phyloP scores from a whole-genome alignment of 2,329 filamentous ascomycete genomes.

The Fusarium buxicola region DNA sequence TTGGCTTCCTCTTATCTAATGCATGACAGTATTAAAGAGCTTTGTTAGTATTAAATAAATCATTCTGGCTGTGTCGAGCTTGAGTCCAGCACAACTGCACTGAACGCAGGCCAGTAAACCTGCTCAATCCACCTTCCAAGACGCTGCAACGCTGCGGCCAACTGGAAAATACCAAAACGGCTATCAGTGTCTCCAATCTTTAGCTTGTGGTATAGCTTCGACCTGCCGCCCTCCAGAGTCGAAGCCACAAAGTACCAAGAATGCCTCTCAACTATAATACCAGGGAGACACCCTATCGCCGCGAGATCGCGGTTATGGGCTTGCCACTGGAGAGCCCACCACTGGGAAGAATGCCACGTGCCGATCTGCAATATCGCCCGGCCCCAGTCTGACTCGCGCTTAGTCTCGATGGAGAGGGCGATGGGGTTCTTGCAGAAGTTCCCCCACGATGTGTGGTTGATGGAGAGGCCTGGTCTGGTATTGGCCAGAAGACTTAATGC shows the following conservation, averaged over 20 bases:
- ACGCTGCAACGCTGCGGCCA: constrained; percentile 8
- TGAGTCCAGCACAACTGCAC: not conserved
- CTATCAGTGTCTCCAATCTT: not conserved
- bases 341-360: constrained; percentile 33
- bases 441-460: constrained; percentile 32
- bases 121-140: constrained; percentile 9
- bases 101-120: constrained; percentile 16
- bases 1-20: too few relatives aligned
- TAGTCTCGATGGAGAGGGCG: constrained; percentile 31
- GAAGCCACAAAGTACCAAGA: constrained; percentile 31
- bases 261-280: constrained; percentile 32
- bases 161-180: constrained; percentile 10
- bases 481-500: not conserved
- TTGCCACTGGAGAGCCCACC: constrained; percentile 24
- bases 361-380: constrained; percentile 29
- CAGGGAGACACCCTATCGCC: constrained; percentile 25
- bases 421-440: constrained; percentile 25
- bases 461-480: constrained; percentile 1
- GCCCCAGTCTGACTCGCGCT: constrained; percentile 19
- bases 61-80: too few relatives aligned
- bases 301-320: constrained; percentile 1
- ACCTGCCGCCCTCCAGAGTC: not conserved
- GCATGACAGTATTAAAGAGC: too few relatives aligned
- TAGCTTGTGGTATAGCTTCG: not conserved
- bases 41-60: too few relatives aligned